Conservation (phyloP, 2,329 filamentous ascomycete genomes). For the Aureobasidium vineae region DNA sequence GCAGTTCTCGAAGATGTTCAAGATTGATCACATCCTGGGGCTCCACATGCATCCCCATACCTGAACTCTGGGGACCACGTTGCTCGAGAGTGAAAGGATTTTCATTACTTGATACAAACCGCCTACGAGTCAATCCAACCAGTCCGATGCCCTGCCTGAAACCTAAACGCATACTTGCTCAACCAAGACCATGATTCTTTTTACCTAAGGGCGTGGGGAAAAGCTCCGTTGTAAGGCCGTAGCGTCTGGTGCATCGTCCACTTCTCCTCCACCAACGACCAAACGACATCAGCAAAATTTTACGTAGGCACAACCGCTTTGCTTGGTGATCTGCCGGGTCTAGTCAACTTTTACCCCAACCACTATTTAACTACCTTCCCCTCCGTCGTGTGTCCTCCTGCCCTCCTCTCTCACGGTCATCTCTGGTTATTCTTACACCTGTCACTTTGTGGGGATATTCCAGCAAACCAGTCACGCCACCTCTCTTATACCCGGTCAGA, state of each 20-base stretch:
- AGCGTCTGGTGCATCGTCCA: slow-evolving; percentile 26
- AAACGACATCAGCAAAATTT: slow-evolving; percentile 20
- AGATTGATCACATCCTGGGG: slow-evolving; percentile 4
- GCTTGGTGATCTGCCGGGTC: slow-evolving; percentile 12
- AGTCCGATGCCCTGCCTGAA: slow-evolving; percentile 12
- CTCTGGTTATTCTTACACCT: slow-evolving; percentile 21
- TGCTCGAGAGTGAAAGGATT: slow-evolving; percentile 1
- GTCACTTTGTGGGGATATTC: slow-evolving; percentile 21
- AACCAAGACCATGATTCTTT: slow-evolving; percentile 15
- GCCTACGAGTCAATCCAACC: not conserved
- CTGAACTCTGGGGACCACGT: slow-evolving; percentile 15
- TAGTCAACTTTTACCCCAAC: slow-evolving; percentile 17
- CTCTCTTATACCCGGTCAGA: not conserved
- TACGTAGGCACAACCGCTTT: slow-evolving; percentile 13
- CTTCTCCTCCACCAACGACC: slow-evolving; percentile 15
- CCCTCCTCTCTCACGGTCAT: slow-evolving; percentile 4
- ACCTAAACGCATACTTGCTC: slow-evolving; percentile 25
- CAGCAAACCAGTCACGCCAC: slow-evolving; percentile 8
- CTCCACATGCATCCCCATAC: slow-evolving; percentile 21
- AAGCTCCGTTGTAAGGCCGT: slow-evolving; percentile 26
- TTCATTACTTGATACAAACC: slow-evolving; percentile 22
- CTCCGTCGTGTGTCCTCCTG: slow-evolving; percentile 14
- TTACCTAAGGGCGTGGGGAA: slow-evolving; percentile 20
- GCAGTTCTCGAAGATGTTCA: not conserved
- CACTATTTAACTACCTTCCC: slow-evolving; percentile 25